Percentiles rank a stretch among this genome's conserved stretches.
These are phyloP conservation scores for Haematococcus lacustris DNA, from an alignment of 139 green algal genomes.

Conservation along the genomic window DNA sequence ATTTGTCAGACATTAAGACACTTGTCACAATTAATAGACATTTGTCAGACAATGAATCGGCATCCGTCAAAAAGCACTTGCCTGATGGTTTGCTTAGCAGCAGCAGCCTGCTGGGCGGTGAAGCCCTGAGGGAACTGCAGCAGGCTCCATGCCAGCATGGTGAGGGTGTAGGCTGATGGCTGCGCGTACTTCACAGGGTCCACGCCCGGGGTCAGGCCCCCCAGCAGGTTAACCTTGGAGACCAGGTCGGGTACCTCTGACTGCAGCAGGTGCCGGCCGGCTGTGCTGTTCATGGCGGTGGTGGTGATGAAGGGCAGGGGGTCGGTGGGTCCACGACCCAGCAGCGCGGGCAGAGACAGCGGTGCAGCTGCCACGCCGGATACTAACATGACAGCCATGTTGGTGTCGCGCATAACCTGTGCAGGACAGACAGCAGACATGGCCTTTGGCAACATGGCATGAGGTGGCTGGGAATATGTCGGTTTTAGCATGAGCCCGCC, in stretches of 20 bases:
- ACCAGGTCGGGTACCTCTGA: background rate
- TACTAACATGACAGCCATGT: background rate
- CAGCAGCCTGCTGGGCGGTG: background rate
- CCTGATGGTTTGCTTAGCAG: background rate
- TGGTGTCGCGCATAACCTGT: background rate
- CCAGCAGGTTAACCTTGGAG: background rate
- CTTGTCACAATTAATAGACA: too few relatives aligned
- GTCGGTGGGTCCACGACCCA: background rate
- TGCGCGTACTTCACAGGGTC: constrained; percentile 6
- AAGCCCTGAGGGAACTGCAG: constrained; percentile 2
- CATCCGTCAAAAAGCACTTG: too few relatives aligned
- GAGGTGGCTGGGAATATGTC: too few relatives aligned
- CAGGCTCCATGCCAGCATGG: background rate
- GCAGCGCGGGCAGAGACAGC: background rate
- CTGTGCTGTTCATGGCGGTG: background rate
- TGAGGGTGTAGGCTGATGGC: background rate
- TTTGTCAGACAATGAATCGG: too few relatives aligned
- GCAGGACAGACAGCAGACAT: too few relatives aligned
- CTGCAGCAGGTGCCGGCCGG: background rate
- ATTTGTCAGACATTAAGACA: background rate
- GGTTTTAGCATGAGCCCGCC: background rate
- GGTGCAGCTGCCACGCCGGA: background rate
- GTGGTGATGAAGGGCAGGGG: background rate
- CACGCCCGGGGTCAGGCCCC: background rate
- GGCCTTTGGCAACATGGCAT: too few relatives aligned